Evolutionary conservation across 139 green algal species (phyloP), one percentile per base, ranked within the genome.

Genomic region (Axilococcus clingmanii): DNA sequence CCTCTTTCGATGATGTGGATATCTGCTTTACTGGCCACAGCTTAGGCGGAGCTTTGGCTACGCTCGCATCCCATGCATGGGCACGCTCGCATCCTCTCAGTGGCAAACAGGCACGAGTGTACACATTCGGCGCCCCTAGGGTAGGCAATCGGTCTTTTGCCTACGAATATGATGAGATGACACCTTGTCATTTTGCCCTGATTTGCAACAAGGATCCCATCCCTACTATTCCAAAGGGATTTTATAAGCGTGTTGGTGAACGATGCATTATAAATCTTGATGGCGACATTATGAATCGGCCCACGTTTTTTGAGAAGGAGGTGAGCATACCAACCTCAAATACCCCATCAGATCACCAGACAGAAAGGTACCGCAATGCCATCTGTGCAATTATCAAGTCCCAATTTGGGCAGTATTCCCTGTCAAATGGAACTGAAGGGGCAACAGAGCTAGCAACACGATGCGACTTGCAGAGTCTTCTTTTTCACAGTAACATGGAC

Each of bases 111-210:
- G 20, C 40, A 16, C 24, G 8, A 14, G 28, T 31, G 29, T 79
- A 82, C 52, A 79, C 72, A 4, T 78, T 70, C 58, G 78, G 78
- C 16, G 58, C 65, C 2, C 78, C 78, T 2, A 53, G 75, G 1
- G 59, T 61, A 0, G 78, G 78, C 40, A 86, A 84, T 55, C 63
- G 74, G 28, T 46, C 67, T 20, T 82, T 81, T 53, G 75, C 75
- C 1, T 25, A 36, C 25, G 57, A 71, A n/a, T 79, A 82, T 51
- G 35, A 69, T 28, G 7, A 12, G 2, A 25, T 46, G 2, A 50
- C 82, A 1, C 59, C 55, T 16, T 54, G 80, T 29, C 78, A 74
- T 40, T 85, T 66, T 56, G 40, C 65, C 40, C 35, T 85, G 24
- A 82, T 82, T 41, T 69, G 76, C 33, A 35, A n/a, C 20, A 20